Base-by-base conservation (phyloP, 139 green algal genomes). In the Nannochloris sp. region DNA sequence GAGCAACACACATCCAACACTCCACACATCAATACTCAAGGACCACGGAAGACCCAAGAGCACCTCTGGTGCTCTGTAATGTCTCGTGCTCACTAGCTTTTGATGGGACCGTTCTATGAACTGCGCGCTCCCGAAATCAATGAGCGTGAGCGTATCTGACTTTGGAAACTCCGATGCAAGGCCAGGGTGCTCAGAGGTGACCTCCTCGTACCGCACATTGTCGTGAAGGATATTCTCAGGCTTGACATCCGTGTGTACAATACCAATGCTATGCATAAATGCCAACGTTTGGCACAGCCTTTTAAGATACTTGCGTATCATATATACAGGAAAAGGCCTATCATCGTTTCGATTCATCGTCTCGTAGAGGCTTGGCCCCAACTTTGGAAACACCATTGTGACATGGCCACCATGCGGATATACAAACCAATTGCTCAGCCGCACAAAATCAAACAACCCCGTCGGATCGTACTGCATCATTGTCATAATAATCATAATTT, bases 201-300 rank as follows among this genome's bases (percentile, higher is more conserved):
- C 74, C 4, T 67, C 57, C 8, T 61, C 73, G 2, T 70, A 61
- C 33, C 11, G 8, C 8, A 53, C 46, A 53, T 53, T 11, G 20
- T 53, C 46, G 11, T 96, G 73, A 53, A 99, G 78, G 53, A 99
- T 95, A 83, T 99, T 99, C 71, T 99, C 93, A 10, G 93, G 93
- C 83, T 99, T 99, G 3, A 99, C 72, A 70, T 99, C 93, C 2
- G 93, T 98, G 81, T 99, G 93, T 25, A 97, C 81, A 25, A 99
- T 75, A 12, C 69, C 51, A 30, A 97, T 75, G 49, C 83, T 74
- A 72, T 99, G 94, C 84, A 99, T 79, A 78, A 87, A 96, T 2
- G 77, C 78, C 17, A 93, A 79, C 0, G 80, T 74, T 57, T 93
- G 69, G 49, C 95, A 69, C 74, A 96, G 67, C 82, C 94, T 89